Base-by-base conservation (phyloP, 805 yeast genomes). In the Suhomyces prunicola region DNA sequence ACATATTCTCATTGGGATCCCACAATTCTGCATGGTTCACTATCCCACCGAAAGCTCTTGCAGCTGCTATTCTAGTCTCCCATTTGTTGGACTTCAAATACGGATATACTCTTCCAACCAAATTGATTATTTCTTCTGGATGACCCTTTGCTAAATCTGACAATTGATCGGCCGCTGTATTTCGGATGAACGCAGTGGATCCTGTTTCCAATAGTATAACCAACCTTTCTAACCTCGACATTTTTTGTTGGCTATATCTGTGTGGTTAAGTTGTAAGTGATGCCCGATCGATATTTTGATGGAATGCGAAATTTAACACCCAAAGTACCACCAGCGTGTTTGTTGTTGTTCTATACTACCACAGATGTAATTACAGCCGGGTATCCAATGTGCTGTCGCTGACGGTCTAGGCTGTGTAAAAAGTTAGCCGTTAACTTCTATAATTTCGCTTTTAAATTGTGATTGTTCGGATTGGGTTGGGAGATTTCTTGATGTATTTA, bases 21-120 rank as follows among this genome's bases (percentile, higher is more conserved):
- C 98, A 94, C 29, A 76, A 62, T 0, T 81, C 79, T 0, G 92
- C 84, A 68, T 90, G 86, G 44, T 83, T 82, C 3, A 91, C 93
- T 27, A 94, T 91, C 3, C 96, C 96, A 7, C 98, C 98, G 60
- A 94, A 81, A 0, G 99, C 98, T 51, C 90, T 76, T 0, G 97
- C 97, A 1, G 99, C 94, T 1, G 98, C 85, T 1, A 88, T 86
- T 67, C 99, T 80, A 0, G 99, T 92, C 68, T 94, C 99, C 99
- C 99, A 94, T 70, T 86, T 90, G 53, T 77, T 80, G 24, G 90
- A 84, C 62, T 84, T 81, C 54, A 94, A 76, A 66, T 85, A 94
- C 0, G 99, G 98, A 61, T 91, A 90, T 1, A 94, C 96, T 54
- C 98, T 79, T 13, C 96, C 90, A 33, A 94, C 72, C 42, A 94